Base-by-base conservation (phyloP, 148 eudicot species). In the Silene conica region DNA sequence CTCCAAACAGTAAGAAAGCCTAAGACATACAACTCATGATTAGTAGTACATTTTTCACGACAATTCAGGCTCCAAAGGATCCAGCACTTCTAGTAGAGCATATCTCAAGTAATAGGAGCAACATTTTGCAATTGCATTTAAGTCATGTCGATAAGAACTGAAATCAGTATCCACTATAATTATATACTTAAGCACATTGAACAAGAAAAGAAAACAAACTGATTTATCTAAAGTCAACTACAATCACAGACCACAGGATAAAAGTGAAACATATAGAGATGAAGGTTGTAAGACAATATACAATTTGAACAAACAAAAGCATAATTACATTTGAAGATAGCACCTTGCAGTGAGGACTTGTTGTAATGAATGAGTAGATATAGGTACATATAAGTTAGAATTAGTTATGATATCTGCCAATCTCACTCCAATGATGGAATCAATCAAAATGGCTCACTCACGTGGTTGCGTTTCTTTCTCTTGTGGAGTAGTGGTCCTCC, bases 1-100 rank as follows among this genome's bases (percentile, higher is more conserved):
- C 99, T 69, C 99, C 99, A 79, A 92, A 95, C 52, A 95, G 82
- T 69, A 95, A 75, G 83, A 80, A 95, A 65, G 97, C 97, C 99
- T 95, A 90, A 67, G 41, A 76, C 22, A 34, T 52, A 69, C 13
- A 20, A 63, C 64, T 41, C 50, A 28, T 54, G 14, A 48, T 80
- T 54, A 60, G 20, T 59, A 20, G 43, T 43, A 23, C 26, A 45
- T 34, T 48, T 38, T 70, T 71, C 60, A 69, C 38, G 38, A 43
- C 62, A 28, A 14, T 46, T 55, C 67, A 8, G 34, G 63, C 70
- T 73, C 64, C 15, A 61, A 46, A 31, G 7, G 45, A 56, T 63
- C 19, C 45, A 21, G 45, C 20, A 70, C 6, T 31, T 45, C 58
- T 26, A 26, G 28, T 26, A 2, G 1, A 26, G 28, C 28, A 26